Evolutionary conservation across 148 eudicot species (phyloP), one percentile per base, ranked within the genome.

Genomic region (Heliamphora exappendiculata): DNA sequence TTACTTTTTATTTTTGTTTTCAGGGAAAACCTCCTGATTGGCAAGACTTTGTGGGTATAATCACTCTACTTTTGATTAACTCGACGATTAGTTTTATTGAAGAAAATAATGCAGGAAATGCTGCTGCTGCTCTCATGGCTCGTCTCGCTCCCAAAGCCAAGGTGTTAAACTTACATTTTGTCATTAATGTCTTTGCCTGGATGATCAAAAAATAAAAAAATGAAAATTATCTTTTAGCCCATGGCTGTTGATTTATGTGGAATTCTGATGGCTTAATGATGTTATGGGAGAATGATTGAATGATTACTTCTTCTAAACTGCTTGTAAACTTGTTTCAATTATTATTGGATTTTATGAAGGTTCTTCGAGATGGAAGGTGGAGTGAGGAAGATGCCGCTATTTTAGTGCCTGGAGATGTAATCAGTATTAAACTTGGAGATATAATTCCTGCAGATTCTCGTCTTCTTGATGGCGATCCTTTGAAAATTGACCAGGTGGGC

Each of bases 111-210:
- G 99, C 99, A 28, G 99, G 99, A 33, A 96, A 96, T 85, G 99
- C 99, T 33, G 99, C 99, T 47, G 99, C 99, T 22, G 99, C 99
- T 60, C 97, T 96, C 75, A 96, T 96, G 99, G 99, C 99, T 75
- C 86, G 92, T 72, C 94, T 96, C 41, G 98, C 99, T 77, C 99
- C 99, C 20, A 96, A 93, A 86, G 98, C 99, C 33, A 96, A 96
- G 93, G 99, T 95, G 82, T 77, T 57, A 24, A 29, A 9, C n/a
- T 75, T 3, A 22, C n/a, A 51, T 66, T 36, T 36, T 75, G 24
- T 62, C 24, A 44, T 42, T 75, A 58, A 20, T n/a, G n/a, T n/a
- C n/a, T n/a, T n/a, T n/a, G n/a, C n/a, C n/a, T n/a, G n/a, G n/a
- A n/a, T n/a, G n/a, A n/a, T n/a, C n/a, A n/a, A n/a, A n/a, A n/a